A percentile compares a stretch with the other conserved stretches of the same genome.
These are phyloP conservation scores for Suillus weaverae DNA, from an alignment of 768 basidiomycete genomes.

Conservation along the genomic window DNA sequence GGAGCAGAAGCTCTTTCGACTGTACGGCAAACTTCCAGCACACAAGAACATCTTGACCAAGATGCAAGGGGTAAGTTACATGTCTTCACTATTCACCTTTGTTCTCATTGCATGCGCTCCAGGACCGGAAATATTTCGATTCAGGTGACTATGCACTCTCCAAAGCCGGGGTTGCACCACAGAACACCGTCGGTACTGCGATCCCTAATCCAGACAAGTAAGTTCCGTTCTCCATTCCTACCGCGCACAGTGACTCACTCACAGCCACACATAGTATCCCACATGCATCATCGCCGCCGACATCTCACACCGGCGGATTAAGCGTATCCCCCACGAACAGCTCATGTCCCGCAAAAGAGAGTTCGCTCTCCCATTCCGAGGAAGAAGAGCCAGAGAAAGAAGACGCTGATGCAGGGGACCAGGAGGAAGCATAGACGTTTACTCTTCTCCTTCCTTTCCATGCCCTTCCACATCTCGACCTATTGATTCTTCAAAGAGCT, in stretches of 20 bases:
- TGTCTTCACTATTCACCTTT: background rate
- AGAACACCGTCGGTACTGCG: constrained; percentile 88
- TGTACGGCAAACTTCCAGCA: constrained; percentile 92
- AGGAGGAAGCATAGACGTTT: constrained; percentile 17
- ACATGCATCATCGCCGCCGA: constrained; percentile 77
- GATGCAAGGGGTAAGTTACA: constrained; percentile 82
- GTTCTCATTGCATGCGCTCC: constrained; percentile 12
- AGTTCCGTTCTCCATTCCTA: constrained; percentile 30
- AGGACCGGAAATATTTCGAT: constrained; percentile 99
- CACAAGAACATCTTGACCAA: constrained; percentile 92
- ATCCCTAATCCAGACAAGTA: constrained; percentile 99
- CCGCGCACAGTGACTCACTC: constrained; percentile 1
- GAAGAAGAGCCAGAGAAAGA: constrained; percentile 20
- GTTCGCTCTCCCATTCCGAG: constrained; percentile 36
- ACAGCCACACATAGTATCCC: constrained; percentile 62
- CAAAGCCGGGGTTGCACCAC: constrained; percentile 90
- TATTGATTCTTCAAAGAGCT: constrained; percentile 3
- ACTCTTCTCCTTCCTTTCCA: background rate
- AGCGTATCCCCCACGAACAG: constrained; percentile 77
- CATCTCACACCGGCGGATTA: constrained; percentile 51
- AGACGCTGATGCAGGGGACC: constrained; percentile 15
- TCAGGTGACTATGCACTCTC: constrained; percentile 98
- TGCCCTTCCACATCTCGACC: no score
- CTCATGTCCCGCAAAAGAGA: constrained; percentile 66
- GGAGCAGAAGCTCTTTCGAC: constrained; percentile 91